Evolutionary conservation across 768 basidiomycete species (phyloP).

Genomic region (Naematelia aurantialba): DNA sequence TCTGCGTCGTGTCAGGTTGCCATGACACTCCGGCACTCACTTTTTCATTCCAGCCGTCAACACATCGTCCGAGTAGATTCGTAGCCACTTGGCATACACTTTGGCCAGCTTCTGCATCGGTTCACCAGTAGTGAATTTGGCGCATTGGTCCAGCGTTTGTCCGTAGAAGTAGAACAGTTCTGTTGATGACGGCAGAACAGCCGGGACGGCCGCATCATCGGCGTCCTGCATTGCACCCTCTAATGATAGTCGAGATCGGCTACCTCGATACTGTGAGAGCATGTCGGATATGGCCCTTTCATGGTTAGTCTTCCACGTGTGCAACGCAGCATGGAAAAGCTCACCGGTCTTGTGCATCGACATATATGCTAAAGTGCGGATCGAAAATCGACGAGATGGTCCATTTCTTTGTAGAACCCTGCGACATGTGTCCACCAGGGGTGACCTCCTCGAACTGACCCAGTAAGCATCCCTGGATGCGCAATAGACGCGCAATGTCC

Average conservation of each 20-base stretch:
- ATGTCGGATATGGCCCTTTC: constrained; percentile 80
- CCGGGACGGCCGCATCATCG: constrained; percentile 53
- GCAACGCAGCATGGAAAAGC: constrained; percentile 22
- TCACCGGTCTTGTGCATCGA: constrained; percentile 93
- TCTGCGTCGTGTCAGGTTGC: neutral
- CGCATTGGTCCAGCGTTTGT: constrained; percentile 89
- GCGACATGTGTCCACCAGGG: constrained; percentile 13
- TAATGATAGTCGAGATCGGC: constrained; percentile 64
- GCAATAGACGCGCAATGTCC: constrained; percentile 50
- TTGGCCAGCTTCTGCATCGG: constrained; percentile 74
- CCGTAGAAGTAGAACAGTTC: constrained; percentile 97
- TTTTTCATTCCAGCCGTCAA: constrained; percentile 69
- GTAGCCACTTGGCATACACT: constrained; percentile 89
- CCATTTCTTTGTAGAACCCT: constrained; percentile 47
- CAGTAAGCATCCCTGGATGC: constrained; percentile 62
- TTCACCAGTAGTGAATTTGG: constrained; percentile 78
- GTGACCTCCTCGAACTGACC: constrained; percentile 40
- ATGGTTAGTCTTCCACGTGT: neutral
- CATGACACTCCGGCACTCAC: constrained; percentile 50
- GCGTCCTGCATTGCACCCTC: constrained; percentile 56
- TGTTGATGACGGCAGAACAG: constrained; percentile 86
- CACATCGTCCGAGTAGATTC: constrained; percentile 93
- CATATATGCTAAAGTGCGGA: constrained; percentile 83
- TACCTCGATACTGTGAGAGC: constrained; percentile 72
- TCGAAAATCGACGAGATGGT: constrained; percentile 88